Base-by-base conservation (phyloP, 2,329 filamentous ascomycete species). In the Botrytis squamosa region DNA sequence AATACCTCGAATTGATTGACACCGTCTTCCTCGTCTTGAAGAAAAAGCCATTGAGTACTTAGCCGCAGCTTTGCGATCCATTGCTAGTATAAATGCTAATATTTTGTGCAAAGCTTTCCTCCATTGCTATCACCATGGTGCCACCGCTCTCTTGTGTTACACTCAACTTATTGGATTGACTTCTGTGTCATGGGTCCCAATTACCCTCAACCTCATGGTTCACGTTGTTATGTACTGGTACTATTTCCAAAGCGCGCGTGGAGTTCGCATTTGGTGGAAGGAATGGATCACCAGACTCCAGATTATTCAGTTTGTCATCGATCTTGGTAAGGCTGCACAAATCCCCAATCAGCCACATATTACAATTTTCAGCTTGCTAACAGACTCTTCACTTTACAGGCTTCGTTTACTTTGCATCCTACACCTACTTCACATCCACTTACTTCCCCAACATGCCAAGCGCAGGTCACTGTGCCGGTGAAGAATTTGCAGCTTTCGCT, bases 141-240 rank as follows among this genome's bases (percentile, higher is more conserved):
- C 95, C 72, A 98, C 95, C 74, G 95, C 95, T 79, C 91, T 98
- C 77, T 92, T 98, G 80, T 98, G 95, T 92, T 98, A 97, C 88
- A 97, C 94, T 73, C 95, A 98, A 86, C 90, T 98, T 78, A 92
- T 97, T 81, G 95, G 95, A 78, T 90, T 93, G 81, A 98, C 95
- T 64, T 89, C 95, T 62, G 95, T 98, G 73, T 97, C 95, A 75
- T 98, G 95, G 95, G 93, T 97, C 73, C 91, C 92, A 76, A 98
- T 98, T 83, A 92, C 90, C 71, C 90, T 98, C 80, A 98, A 98
- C 88, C 86, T 98, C 81, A 90, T 90, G 77, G 95, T 98, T 72
- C 95, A 98, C 85, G 95, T 98, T 74, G 93, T 98, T 82, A 98
- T 98, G 95, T 98, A 98, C 91, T 98, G 95, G 95, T 98, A 98